Evolutionary conservation across 192 early-diverging fungal species (phyloP).

Genomic region (Coemansia sp.): DNA sequence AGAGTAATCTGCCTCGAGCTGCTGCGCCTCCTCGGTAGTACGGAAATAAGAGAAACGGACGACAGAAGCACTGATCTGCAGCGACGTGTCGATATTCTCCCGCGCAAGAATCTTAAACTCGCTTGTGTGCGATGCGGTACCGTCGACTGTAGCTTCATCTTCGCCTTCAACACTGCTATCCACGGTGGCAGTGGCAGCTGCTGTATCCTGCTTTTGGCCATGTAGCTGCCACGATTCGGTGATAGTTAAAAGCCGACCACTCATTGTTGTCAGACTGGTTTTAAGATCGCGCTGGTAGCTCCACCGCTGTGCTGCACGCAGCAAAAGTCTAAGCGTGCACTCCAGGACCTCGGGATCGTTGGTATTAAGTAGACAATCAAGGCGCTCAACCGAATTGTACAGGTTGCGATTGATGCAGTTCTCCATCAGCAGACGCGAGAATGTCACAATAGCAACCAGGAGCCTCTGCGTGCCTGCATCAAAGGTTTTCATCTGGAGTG

Average conservation of each 20-base stretch:
- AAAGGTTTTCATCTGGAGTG: slow-evolving; percentile 63
- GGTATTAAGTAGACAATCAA: slow-evolving; percentile 76
- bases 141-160: not conserved
- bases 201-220: slow-evolving; percentile 10
- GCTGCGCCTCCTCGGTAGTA: slow-evolving; percentile 40
- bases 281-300: slow-evolving; percentile 72
- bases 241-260: slow-evolving; percentile 32
- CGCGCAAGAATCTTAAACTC: slow-evolving; percentile 41
- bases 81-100: slow-evolving; percentile 12
- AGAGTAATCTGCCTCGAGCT: slow-evolving; percentile 25
- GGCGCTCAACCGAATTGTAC: slow-evolving; percentile 84
- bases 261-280: slow-evolving; percentile 36
- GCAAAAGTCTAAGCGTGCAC: slow-evolving; percentile 70
- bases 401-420: slow-evolving; percentile 93
- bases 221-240: slow-evolving; percentile 42
- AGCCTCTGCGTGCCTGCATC: slow-evolving; percentile 54
- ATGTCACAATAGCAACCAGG: slow-evolving; percentile 65
- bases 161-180: not conserved
- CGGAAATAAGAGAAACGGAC: slow-evolving; percentile 51
- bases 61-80: slow-evolving; percentile 20
- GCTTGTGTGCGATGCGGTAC: slow-evolving; percentile 33
- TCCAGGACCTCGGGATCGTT: slow-evolving; percentile 79
- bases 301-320: slow-evolving; percentile 88
- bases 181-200: not conserved
- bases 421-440: slow-evolving; percentile 84